Base-by-base conservation (phyloP, 192 early-diverging fungal genomes). In the Coemansia aciculifera region DNA sequence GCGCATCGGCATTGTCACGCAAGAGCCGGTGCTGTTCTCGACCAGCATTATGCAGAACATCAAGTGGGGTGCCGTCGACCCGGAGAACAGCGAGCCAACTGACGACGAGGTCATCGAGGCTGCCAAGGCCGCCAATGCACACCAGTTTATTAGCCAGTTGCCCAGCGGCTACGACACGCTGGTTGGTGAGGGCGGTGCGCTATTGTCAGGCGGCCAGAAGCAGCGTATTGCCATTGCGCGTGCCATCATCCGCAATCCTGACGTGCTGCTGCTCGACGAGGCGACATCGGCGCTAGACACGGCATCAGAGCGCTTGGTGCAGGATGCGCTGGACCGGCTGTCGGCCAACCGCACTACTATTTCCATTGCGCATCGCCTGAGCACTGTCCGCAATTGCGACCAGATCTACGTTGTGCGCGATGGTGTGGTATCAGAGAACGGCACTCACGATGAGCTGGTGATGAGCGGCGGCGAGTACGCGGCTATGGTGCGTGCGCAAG, bases 141-240 rank as follows among this genome's bases (percentile, higher is more conserved):
- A 92, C 69, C 80, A 84, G 27, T 93, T 93, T 57, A 92, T 93
- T 59, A 77, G 76, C 66, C 77, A 85, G 63, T 75, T 92, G 38
- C 90, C 90, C 32, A 66, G 88, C 29, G 87, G 89, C 36, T 93
- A 95, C 79, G 88, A 96, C 66, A 94, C 95, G 13, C 70, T 88
- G 37, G 92, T 95, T 24, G 96, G 96, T 62, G 94, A 96, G 68
- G 79, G 86, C 40, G 91, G 89, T 8, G 85, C 90, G 52, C 72
- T 89, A 78, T 67, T 98, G 17, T 93, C 91, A 29, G 96, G 95
- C 54, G 96, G 96, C 17, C 96, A 98, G 75, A 95, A 96, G 80
- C 96, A 96, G 75, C 90, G 96, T 63, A 93, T 96, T 77, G 93
- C 94, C 44, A 97, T 98, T 85, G 95, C 95, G 2, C 87, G 95